Conservation (phyloP, 1,284 basidiomycete species). For the Trichosporon sp. region DNA sequence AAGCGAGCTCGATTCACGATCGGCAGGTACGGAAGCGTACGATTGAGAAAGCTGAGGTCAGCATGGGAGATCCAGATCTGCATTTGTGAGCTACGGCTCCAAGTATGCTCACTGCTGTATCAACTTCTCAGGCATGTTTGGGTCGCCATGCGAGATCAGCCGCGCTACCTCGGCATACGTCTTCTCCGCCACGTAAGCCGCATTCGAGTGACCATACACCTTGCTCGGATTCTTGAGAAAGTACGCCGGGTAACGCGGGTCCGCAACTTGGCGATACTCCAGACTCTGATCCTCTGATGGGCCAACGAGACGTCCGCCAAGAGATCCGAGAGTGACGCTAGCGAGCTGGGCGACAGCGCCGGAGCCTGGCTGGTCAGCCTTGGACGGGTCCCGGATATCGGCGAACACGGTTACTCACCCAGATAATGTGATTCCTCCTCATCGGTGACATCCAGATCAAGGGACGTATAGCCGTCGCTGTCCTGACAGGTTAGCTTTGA, state of each 20-base stretch:
- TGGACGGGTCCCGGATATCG: neutral
- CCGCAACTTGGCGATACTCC: slow-evolving; percentile 21
- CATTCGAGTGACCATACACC: slow-evolving; percentile 18
- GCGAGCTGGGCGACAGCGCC: slow-evolving; percentile 18
- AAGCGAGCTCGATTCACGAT: slow-evolving; percentile 25
- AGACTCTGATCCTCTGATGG: slow-evolving; percentile 10
- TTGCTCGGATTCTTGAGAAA: slow-evolving; percentile 21
- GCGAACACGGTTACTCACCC: slow-evolving; percentile 6
- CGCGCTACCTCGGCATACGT: slow-evolving; percentile 12
- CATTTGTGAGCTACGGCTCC: neutral
- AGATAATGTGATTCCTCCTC: slow-evolving; percentile 25
- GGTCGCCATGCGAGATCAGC: slow-evolving; percentile 7
- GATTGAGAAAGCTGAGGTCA: slow-evolving; percentile 19
- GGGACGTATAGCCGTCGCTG: slow-evolving; percentile 15
- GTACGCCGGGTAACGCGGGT: slow-evolving; percentile 18
- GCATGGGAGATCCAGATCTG: neutral
- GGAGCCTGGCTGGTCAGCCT: slow-evolving; percentile 8
- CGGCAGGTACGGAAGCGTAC: slow-evolving; percentile 23
- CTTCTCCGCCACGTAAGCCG: slow-evolving; percentile 17
- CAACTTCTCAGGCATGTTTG: slow-evolving; percentile 12
- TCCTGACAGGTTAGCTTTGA: neutral
- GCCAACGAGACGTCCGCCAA: neutral
- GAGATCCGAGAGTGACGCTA: slow-evolving; percentile 12
- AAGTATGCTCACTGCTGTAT: slow-evolving; percentile 17
- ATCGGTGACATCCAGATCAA: slow-evolving; percentile 20